Base-by-base conservation (phyloP, 768 basidiomycete genomes). In the Xerocomus spinulosus region DNA sequence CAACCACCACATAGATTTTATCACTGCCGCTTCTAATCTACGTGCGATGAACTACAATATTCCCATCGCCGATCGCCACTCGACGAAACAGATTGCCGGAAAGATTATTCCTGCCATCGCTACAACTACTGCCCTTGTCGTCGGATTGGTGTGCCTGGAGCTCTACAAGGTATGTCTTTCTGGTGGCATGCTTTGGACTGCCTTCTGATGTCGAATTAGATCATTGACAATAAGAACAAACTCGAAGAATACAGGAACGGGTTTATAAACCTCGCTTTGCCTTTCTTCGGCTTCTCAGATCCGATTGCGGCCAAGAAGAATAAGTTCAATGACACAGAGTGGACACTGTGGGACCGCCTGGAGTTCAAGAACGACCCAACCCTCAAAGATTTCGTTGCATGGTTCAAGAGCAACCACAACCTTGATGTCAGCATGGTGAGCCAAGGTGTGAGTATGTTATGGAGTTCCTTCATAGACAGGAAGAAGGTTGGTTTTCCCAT, bases 31-130 rank as follows among this genome's bases (percentile, higher is more conserved):
- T 7, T 96, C 92, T 42, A 98, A 99, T 73, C 77, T 97, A 45
- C 89, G 96, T 29, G 96, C 96, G 6, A 79, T 82, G 72, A 98
- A 98, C 71, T 99, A 99, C 70, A 85, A 73, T 50, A 98, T 99
- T 61, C 77, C 79, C 41, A 71, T 78, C 17, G 92, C 94, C 13
- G 91, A 94, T 68, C 79, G 83, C 44, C 94, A 98, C 71, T 79
- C 83, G 43, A 98, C 96, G 34, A 98, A 98, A 74, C 89, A 93
- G 68, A 95, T 97, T 61, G 94, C 94, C 13, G 95, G 96, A 41
- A 98, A 98, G 76, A 98, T 98, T 63, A 98, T 99, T 54, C 96
- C 96, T 49, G 96, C 96, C 18, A 97, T 98, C 61, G 95, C 94
- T n/a, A 98, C 95, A 5, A 97, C 95, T 4, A 98, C 96, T 1